Conservation (phyloP, 2,329 filamentous ascomycete species). For the Alternaria arbusti region DNA sequence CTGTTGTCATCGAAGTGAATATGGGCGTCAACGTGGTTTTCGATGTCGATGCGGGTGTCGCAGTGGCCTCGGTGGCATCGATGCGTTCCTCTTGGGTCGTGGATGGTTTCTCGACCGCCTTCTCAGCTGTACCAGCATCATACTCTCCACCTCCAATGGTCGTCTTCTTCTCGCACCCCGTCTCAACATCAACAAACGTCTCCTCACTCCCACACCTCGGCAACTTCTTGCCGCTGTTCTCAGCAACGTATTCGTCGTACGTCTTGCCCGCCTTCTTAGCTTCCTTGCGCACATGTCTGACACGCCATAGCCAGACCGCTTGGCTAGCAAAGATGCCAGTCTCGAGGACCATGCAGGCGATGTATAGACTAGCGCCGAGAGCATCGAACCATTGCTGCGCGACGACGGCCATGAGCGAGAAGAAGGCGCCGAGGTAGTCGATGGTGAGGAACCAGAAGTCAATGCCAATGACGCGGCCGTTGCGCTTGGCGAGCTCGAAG, state of each 20-base stretch:
- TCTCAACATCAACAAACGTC: constrained; percentile 38
- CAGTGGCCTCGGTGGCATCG: not conserved
- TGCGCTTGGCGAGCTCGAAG: constrained; percentile 66
- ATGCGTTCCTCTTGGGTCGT: not conserved
- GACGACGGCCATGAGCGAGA: constrained; percentile 68
- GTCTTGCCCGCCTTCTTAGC: constrained; percentile 60
- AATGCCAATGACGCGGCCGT: constrained; percentile 67
- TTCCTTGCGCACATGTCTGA: constrained; percentile 58
- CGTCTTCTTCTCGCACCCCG: constrained; percentile 8
- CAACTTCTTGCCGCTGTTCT: constrained; percentile 32
- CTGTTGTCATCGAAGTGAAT: not conserved
- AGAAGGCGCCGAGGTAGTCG: constrained; percentile 67
- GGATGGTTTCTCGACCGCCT: not conserved
- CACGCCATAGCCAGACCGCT: constrained; percentile 64
- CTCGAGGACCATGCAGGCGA: constrained; percentile 64
- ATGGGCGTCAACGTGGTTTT: not conserved
- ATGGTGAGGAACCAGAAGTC: constrained; percentile 66
- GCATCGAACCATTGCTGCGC: constrained; percentile 68
- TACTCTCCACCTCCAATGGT: constrained; percentile 1
- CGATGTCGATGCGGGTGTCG: not conserved
- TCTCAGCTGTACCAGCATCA: not conserved
- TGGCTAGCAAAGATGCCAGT: constrained; percentile 67
- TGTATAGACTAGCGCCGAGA: constrained; percentile 66
- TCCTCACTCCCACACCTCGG: constrained; percentile 29
- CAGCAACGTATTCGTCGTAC: constrained; percentile 60